Evolutionary conservation across 2,329 filamentous ascomycete genomes (phyloP).

Genomic region (Cordyceps cateniannulata): DNA sequence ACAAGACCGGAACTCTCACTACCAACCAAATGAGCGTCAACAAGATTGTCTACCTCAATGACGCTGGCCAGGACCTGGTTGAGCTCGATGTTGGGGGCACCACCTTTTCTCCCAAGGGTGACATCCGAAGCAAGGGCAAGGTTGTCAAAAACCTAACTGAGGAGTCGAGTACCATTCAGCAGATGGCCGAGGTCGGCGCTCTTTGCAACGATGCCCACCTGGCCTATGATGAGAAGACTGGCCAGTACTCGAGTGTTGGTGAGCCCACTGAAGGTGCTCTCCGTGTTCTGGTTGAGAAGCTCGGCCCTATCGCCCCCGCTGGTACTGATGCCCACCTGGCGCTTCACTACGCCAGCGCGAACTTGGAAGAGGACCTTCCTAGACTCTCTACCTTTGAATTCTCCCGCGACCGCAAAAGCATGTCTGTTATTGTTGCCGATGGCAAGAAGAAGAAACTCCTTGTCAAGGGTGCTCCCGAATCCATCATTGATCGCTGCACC

Average conservation of each 20-base stretch:
- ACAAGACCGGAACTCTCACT: conserved; percentile 96
- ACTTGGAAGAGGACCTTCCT: conserved; percentile 71
- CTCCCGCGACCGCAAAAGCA: conserved; percentile 95
- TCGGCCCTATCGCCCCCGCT: conserved; percentile 68
- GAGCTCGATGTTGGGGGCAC: conserved; percentile 89
- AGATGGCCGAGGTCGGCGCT: conserved; percentile 65
- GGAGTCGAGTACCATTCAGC: conserved; percentile 68
- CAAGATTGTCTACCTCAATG: conserved; percentile 79
- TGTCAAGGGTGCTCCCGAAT: conserved; percentile 94
- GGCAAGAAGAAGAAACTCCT: conserved; percentile 70
- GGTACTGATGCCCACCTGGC: conserved; percentile 51
- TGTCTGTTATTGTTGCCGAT: conserved; percentile 85
- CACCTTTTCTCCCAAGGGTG: conserved; percentile 80
- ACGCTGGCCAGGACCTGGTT: conserved; percentile 66
- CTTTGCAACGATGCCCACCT: conserved; percentile 88
- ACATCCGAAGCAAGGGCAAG: conserved; percentile 63
- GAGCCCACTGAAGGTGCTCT: conserved; percentile 95
- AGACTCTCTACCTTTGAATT: conserved; percentile 90
- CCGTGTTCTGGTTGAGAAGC: conserved; percentile 85
- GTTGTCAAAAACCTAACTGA: conserved; percentile 60
- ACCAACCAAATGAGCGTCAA: conserved; percentile 99
- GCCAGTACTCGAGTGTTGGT: conserved; percentile 74
- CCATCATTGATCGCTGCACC: conserved; percentile 86
- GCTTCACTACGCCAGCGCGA: conserved; percentile 74
- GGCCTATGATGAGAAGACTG: conserved; percentile 70